Base-by-base conservation (phyloP, 441 rosid genomes). In the Rhodomyrtus psidioides region DNA sequence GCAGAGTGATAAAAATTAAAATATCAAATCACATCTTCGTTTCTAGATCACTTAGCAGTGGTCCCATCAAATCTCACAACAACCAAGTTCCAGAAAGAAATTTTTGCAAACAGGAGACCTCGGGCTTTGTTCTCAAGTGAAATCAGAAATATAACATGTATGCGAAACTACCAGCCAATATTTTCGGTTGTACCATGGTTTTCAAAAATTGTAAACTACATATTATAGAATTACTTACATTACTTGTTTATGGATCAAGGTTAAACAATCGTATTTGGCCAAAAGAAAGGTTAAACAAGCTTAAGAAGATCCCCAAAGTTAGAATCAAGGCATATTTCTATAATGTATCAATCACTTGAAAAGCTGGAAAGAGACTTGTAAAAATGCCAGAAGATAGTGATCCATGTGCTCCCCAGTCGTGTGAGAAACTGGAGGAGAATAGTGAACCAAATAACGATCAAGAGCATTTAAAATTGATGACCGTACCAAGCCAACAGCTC, bases 401-500 rank as follows among this genome's bases (percentile, higher is more conserved):
- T 74, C 51, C 51, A 42, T 74, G 81, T 74, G 27, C 51, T 74
- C n/a, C 51, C 1, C 51, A 1, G 24, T 23, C 49, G 4, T 74
- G 81, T 74, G 51, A 74, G 81, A 42, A 74, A 10, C 24, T 39
- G 51, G 27, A 74, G 51, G 27, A 74, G 81, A 74, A 39, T 39
- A 21, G n/a, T 58, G 51, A 74, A 74, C 53, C 27, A 23, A 12
- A 23, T 12, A 74, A 42, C 9, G 7, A 74, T 74, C 17, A 42
- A 3, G 51, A 74, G 81, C 51, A 70, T 39, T 70, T 70, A 70
- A 74, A 74, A 23, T 39, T 39, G 84, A 89, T 84, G 85, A 89
- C 65, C 92, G 85, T 95, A 98, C 99, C 99, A 70, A 96, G 92
- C 99, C 99, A 98, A 92, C 99, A 96, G 85, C 91, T 93, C 92